Conservation (phyloP, 306 rosid species). For the Crataegus laevigata region DNA sequence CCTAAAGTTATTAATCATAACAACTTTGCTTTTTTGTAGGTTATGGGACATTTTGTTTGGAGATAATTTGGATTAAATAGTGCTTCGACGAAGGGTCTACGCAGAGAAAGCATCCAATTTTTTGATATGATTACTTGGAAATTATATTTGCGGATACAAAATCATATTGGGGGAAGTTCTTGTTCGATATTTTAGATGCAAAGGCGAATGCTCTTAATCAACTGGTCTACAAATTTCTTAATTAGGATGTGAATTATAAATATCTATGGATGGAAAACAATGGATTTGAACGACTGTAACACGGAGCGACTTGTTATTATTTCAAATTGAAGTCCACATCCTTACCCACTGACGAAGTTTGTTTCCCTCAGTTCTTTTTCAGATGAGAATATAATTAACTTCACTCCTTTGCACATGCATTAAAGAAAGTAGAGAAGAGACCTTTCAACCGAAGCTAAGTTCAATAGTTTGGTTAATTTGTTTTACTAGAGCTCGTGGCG, state of each 20-base stretch:
- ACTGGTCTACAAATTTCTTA: neutral
- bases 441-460: neutral
- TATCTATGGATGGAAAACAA: neutral
- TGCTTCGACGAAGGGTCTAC: neutral
- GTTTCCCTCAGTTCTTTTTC: neutral
- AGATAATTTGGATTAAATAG: neutral
- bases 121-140: neutral
- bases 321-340: neutral
- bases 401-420: neutral
- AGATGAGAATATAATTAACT: neutral
- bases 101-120: neutral
- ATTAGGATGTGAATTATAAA: no score
- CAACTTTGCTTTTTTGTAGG: constrained; percentile 9
- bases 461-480: neutral
- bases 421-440: neutral
- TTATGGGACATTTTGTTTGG: neutral
- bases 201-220: no score
- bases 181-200: no score
- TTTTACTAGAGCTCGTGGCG: neutral
- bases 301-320: neutral
- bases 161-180: neutral
- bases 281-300: neutral
- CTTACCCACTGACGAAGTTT: neutral
- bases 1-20: constrained; percentile 23
- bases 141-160: no score